Evolutionary conservation across 2,329 filamentous ascomycete species (phyloP).

Genomic region (Diaporthe caulivora): DNA sequence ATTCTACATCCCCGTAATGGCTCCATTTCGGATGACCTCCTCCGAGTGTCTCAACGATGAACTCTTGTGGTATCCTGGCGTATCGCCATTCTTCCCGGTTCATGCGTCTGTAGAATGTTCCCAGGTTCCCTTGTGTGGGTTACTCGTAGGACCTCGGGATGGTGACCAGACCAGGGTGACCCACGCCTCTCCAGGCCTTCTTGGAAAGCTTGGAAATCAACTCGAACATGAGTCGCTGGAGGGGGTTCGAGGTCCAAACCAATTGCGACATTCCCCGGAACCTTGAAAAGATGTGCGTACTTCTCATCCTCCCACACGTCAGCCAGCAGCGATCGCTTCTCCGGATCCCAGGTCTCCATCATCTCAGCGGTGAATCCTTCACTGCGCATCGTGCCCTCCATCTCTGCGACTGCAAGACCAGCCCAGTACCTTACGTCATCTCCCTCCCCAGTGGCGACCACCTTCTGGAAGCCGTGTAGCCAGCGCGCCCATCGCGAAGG

Average conservation of each 20-base stretch:
- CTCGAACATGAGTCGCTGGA: too few relatives aligned
- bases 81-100: too few relatives aligned
- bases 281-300: neutral
- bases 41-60: neutral
- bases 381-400: neutral
- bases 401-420: neutral
- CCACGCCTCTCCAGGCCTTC: too few relatives aligned
- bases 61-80: too few relatives aligned
- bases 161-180: too few relatives aligned
- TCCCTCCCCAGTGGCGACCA: neutral
- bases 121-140: too few relatives aligned
- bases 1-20: neutral
- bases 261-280: neutral
- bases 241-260: too few relatives aligned
- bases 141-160: too few relatives aligned
- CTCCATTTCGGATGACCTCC: neutral
- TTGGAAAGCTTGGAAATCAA: too few relatives aligned
- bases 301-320: neutral
- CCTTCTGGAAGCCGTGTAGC: neutral
- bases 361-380: neutral
- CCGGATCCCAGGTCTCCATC: constrained; percentile 11
- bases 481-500: neutral
- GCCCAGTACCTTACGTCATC: neutral
- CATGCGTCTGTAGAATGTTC: too few relatives aligned
- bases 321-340: neutral